Evolutionary conservation across 805 yeast genomes (phyloP).

Genomic region (Scheffersomyces amazonensis): DNA sequence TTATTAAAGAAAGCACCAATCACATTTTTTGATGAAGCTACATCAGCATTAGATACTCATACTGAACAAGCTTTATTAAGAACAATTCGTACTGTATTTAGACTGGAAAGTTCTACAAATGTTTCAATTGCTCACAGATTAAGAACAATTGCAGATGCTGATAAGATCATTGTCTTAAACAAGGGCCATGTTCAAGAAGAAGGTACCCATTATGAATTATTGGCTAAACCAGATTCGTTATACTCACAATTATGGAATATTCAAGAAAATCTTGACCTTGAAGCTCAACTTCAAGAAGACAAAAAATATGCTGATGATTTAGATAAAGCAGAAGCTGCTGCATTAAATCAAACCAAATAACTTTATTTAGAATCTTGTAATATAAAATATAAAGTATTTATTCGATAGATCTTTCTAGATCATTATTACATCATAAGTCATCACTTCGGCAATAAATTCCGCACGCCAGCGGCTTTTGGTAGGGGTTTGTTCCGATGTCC

Average conservation of each 20-base stretch:
- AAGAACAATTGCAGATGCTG: conserved; percentile 91
- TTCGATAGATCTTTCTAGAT: no score
- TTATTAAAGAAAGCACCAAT: conserved; percentile 82
- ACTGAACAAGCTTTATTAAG: conserved; percentile 83
- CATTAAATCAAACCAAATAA: no score
- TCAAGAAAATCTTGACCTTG: conserved; percentile 73
- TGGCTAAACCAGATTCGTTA: conserved; percentile 54
- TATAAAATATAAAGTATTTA: no score
- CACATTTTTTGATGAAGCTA: conserved; percentile 95
- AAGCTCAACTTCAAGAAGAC: conserved; percentile 19
- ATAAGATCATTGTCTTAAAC: conserved; percentile 83
- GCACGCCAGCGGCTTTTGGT: no score
- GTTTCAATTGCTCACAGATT: conserved; percentile 92
- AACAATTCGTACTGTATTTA: conserved; percentile 69
- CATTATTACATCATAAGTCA: no score
- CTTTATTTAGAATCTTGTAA: no score
- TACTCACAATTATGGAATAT: conserved; percentile 87
- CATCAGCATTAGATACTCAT: conserved; percentile 94
- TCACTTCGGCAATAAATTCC: no score
- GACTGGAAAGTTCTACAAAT: conserved; percentile 60
- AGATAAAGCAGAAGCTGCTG: no score
- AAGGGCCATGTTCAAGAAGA: conserved; percentile 82
- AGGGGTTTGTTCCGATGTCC: no score
- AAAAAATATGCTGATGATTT: no score
- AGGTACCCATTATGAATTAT: conserved; percentile 72